Base-by-base conservation (phyloP, 2,329 filamentous ascomycete species). In the Apiospora marii region DNA sequence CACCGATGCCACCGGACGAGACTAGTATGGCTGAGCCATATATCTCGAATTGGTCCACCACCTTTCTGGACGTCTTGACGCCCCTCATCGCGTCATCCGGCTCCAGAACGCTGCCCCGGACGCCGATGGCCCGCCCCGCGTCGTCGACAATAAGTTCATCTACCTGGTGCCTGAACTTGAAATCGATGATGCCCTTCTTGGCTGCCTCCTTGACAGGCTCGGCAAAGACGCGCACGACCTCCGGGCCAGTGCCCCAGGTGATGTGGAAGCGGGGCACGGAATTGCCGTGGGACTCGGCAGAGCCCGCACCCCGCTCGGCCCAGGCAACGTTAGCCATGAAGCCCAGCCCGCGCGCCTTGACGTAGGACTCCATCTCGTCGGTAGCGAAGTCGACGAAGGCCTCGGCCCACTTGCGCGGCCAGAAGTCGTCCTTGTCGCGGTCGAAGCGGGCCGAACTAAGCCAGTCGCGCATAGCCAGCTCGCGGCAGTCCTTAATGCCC, bases 181-280 rank as follows among this genome's bases (percentile, higher is more conserved):
- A 90, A 74, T 85, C 81, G 3, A 91, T 84, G 1, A 89, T 76
- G 0, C 89, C 89, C 70, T 85, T 85, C 77, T 85, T 83, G 48
- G 84, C 88, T 0, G 88, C 88, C 73, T 82, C 84, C 72, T 82
- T 78, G 4, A 91, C 88, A 1, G 90, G 90, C 70, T 90, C 88
- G 2, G 80, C 83, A 75, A 91, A 91, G 3, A 89, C 83, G 22
- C 87, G 82, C 69, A 91, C 89, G 0, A 91, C 84, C 78, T 90
- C 89, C 4, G 89, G 89, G 0, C 90, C 90, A 0, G 88, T 87
- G 3, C 90, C 89, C 90, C 89, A 92, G 0, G 87, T 87, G 43
- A 91, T 72, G 77, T 92, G 89, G 77, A 92, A 91, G n/a, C 90
- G 80, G 2, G 90, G 90, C 1, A 91, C 89, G 16, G 88, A 88